These are phyloP conservation scores for Naganishia onofrii DNA, from an alignment of 768 basidiomycete species.

Conservation along the genomic window DNA sequence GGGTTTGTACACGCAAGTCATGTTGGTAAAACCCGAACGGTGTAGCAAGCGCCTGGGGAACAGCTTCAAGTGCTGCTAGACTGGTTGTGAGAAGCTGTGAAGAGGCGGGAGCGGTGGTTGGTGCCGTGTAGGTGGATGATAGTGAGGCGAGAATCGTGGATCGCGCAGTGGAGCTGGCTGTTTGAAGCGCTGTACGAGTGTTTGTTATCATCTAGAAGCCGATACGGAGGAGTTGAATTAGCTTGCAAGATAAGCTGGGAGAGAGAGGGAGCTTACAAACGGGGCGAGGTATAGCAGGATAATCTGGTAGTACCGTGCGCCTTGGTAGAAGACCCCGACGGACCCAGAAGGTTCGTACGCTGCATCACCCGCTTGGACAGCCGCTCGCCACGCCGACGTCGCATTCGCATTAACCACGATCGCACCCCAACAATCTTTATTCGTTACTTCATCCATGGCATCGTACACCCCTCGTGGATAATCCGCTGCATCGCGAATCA, in stretches of 20 bases:
- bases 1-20: constrained; percentile 41
- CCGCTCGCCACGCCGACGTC: constrained; percentile 42
- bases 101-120: constrained; percentile 35
- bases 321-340: constrained; percentile 42
- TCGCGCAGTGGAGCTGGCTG: constrained; percentile 39
- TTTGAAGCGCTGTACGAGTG: constrained; percentile 32
- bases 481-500: constrained; percentile 34
- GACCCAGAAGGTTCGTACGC: constrained; percentile 44
- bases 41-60: constrained; percentile 46
- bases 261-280: constrained; percentile 35
- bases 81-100: not conserved
- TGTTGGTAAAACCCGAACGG: constrained; percentile 44
- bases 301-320: constrained; percentile 48
- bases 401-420: constrained; percentile 48
- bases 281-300: constrained; percentile 43
- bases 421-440: constrained; percentile 43
- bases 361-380: constrained; percentile 41
- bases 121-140: constrained; percentile 34
- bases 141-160: constrained; percentile 37
- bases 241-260: not conserved
- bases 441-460: constrained; percentile 37
- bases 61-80: constrained; percentile 7
- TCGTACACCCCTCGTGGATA: constrained; percentile 42
- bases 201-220: constrained; percentile 33
- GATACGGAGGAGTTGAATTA: not conserved